Percentiles rank a stretch among this genome's conserved stretches.
phyloP scores from a whole-genome alignment of 192 early-diverging fungal species.

The Podochytrium sp. region DNA sequence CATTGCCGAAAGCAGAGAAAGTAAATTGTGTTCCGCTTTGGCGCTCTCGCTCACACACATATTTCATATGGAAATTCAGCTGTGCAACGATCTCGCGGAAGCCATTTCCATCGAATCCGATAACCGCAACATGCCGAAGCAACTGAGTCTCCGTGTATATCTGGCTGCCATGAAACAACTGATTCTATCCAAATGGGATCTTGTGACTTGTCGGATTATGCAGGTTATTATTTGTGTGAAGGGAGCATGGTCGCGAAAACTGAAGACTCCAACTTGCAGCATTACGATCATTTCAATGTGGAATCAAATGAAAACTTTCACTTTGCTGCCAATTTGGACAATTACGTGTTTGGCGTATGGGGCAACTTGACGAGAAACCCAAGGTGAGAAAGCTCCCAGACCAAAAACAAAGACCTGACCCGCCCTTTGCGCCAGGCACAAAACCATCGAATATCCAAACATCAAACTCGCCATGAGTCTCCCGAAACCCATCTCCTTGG shows the following conservation, averaged over 20 bases:
- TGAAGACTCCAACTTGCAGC: conserved; percentile 23
- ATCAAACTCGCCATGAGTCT: conserved; percentile 44
- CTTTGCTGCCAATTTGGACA: conserved; percentile 13
- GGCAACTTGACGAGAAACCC: conserved; percentile 61
- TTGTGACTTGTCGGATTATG: conserved; percentile 39
- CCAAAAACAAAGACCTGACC: not conserved
- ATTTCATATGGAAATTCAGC: not conserved
- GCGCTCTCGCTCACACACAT: not conserved
- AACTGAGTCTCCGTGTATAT: conserved; percentile 26
- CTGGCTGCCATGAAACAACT: conserved; percentile 36
- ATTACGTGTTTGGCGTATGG: conserved; percentile 53
- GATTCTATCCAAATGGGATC: conserved; percentile 52
- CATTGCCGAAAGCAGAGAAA: conserved; percentile 43
- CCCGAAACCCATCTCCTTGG: conserved; percentile 58
- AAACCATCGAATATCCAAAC: conserved; percentile 53
- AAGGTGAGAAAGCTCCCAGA: conserved; percentile 29
- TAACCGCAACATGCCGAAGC: conserved; percentile 21
- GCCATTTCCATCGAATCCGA: conserved; percentile 26
- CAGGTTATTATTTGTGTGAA: conserved; percentile 31
- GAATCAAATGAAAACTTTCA: conserved; percentile 64
- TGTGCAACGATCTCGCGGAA: conserved; percentile 29
- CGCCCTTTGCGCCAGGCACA: conserved; percentile 46
- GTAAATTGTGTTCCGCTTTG: conserved; percentile 10
- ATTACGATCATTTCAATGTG: conserved; percentile 48
- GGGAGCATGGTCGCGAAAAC: not conserved